phyloP scores from a whole-genome alignment of 768 basidiomycete species.

The Lentinus tigrinus region DNA sequence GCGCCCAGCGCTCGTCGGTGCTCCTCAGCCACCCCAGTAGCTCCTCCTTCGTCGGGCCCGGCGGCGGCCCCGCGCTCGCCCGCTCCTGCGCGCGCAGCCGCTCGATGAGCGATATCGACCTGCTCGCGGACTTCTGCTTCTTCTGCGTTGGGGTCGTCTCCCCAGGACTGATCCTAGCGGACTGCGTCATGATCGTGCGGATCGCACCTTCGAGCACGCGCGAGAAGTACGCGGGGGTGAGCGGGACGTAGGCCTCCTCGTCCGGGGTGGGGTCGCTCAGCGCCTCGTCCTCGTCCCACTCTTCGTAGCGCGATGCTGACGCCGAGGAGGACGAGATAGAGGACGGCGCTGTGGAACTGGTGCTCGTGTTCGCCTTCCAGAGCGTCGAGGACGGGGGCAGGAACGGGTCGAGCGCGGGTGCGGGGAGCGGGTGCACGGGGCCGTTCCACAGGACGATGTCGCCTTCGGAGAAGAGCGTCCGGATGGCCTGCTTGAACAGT shows the following conservation, averaged over 20 bases:
- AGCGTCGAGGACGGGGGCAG: constrained; percentile 27
- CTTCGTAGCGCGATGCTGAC: constrained; percentile 1
- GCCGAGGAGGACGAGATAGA: constrained; percentile 20
- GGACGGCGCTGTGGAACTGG: background rate
- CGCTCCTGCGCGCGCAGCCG: constrained; percentile 15
- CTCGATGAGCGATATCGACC: constrained; percentile 12
- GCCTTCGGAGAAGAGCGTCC: constrained; percentile 69
- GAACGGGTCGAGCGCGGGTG: constrained; percentile 24
- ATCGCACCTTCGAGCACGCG: constrained; percentile 48
- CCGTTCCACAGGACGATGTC: constrained; percentile 74
- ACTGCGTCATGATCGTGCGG: constrained; percentile 29
- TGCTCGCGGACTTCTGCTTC: background rate
- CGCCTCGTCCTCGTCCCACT: constrained; percentile 41
- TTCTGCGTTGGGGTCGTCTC: constrained; percentile 1
- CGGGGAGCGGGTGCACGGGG: constrained; percentile 40
- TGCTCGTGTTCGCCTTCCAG: constrained; percentile 45
- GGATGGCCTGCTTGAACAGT: constrained; percentile 64
- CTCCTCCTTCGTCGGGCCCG: constrained; percentile 42
- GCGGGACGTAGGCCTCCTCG: constrained; percentile 69
- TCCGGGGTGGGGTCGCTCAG: constrained; percentile 59
- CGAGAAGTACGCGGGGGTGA: constrained; percentile 53
- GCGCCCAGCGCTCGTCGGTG: constrained; percentile 64
- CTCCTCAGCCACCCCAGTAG: constrained; percentile 45
- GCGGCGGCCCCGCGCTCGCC: constrained; percentile 2
- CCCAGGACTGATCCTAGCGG: constrained; percentile 4